Conservation (phyloP, 768 basidiomycete genomes). For the Auricularia auricula-judae region DNA sequence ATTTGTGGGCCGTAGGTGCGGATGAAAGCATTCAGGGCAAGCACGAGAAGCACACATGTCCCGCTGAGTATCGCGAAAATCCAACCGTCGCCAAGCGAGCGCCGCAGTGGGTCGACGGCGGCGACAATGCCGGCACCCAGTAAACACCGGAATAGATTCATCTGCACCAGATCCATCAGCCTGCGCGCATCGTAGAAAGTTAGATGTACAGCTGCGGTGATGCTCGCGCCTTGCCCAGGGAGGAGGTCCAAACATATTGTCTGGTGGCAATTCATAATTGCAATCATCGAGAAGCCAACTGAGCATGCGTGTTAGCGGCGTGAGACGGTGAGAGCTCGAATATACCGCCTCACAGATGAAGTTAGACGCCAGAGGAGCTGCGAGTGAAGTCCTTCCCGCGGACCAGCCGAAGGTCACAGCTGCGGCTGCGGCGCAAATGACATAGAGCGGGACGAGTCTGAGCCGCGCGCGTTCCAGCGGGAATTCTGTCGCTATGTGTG, state of each 20-base stretch:
- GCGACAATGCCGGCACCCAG: conserved; percentile 7
- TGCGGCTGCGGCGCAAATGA: conserved; percentile 6
- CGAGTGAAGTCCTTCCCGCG: conserved; percentile 11
- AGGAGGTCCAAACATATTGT: conserved; percentile 20
- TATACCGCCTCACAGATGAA: conserved; percentile 6
- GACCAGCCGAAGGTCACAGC: conserved; percentile 18
- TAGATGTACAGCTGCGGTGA: conserved; percentile 12
- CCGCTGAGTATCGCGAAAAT: neutral
- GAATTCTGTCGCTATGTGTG: conserved; percentile 11
- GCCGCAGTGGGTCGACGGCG: neutral
- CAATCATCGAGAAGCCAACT: conserved; percentile 9
- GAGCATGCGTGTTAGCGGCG: neutral
- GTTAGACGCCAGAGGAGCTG: conserved; percentile 17
- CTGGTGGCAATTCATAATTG: conserved; percentile 8
- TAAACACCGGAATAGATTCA: conserved; percentile 13
- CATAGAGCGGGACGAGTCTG: conserved; percentile 10
- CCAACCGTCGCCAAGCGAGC: neutral
- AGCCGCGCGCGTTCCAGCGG: conserved; percentile 21
- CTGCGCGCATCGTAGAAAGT: neutral
- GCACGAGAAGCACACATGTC: no score
- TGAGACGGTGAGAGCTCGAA: no score
- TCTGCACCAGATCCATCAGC: conserved; percentile 4
- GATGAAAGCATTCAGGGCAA: no score
- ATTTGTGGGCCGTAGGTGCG: no score
- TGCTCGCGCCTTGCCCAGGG: conserved; percentile 19